Evolutionary conservation across 768 basidiomycete genomes (phyloP), one percentile per base, ranked within the genome.

Genomic region (Trametopsis cervina): DNA sequence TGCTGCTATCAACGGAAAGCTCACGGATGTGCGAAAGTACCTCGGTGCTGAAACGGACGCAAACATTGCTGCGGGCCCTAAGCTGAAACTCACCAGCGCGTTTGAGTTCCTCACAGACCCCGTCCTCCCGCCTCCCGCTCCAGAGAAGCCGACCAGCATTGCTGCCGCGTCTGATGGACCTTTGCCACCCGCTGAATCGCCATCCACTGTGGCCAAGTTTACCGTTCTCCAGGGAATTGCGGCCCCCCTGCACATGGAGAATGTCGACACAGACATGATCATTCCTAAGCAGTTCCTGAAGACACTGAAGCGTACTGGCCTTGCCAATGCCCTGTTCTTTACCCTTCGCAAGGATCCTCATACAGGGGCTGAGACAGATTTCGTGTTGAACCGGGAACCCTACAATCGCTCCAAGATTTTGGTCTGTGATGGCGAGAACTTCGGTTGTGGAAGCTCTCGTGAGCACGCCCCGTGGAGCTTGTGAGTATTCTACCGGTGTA

Each of bases 21-120:
- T 83, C 53, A 73, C 75, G 38, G 80, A 83, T 59, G 78, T 79
- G 20, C 69, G 80, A 54, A 76, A 78, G 60, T 62, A 74, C 58
- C 61, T 77, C 46, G 66, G 70, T 38, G 62, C 59, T 21, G 58
- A 60, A 9, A 54, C 53, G 2, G 57, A 60, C 46, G 68, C 66
- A 46, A 53, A 59, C 44, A 35, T 50, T 36, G 49, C 54, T n/a
- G 41, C 63, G 2, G 54, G 56, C 6, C 57, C 76, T 27, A 75
- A 78, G 42, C 66, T 92, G 56, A 95, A 92, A 69, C 71, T 81
- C 41, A 71, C 78, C 21, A 86, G 73, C 51, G 80, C 77, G 22
- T 74, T 75, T 57, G 84, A 93, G 49, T 92, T 91, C 69, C 71
- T 94, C 64, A 81, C 81, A 41, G 83, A 85, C 52, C 77, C 69